These are phyloP conservation scores for Alternaria alternata DNA, from an alignment of 2,329 filamentous ascomycete species.

Conservation along the genomic window DNA sequence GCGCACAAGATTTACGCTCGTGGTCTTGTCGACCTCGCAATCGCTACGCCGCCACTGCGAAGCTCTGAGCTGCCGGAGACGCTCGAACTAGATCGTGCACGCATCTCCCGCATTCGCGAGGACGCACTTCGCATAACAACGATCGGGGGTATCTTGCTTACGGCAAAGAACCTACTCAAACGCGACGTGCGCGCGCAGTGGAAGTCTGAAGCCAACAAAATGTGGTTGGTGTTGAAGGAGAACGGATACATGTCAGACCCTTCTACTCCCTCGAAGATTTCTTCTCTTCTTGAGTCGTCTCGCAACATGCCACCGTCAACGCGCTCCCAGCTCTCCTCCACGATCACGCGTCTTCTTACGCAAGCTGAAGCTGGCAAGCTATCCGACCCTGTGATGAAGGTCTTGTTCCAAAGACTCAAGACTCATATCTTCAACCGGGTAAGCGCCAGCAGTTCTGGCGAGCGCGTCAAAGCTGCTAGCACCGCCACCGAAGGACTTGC, in stretches of 20 bases:
- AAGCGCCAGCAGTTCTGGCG: constrained; percentile 70
- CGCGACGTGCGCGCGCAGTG: constrained; percentile 79
- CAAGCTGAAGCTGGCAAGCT: constrained; percentile 62
- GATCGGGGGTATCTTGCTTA: constrained; percentile 76
- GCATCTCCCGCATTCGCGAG: constrained; percentile 66
- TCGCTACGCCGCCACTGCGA: constrained; percentile 67
- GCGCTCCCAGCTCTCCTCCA: constrained; percentile 53
- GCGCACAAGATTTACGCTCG: constrained; percentile 77
- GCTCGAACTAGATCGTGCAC: constrained; percentile 71
- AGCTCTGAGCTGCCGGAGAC: constrained; percentile 73
- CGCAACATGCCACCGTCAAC: constrained; percentile 60
- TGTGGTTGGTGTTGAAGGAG: constrained; percentile 73
- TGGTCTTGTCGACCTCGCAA: constrained; percentile 77
- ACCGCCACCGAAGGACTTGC: constrained; percentile 75
- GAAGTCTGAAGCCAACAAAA: constrained; percentile 76
- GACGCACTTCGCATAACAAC: constrained; percentile 73
- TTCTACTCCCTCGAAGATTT: constrained; percentile 53
- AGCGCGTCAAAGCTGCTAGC: constrained; percentile 74
- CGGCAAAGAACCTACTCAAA: constrained; percentile 84
- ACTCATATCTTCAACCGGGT: constrained; percentile 72
- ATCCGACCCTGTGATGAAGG: constrained; percentile 69
- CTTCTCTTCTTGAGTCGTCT: constrained; percentile 59
- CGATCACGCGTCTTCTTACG: constrained; percentile 59
- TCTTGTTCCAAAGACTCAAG: constrained; percentile 73
- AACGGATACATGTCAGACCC: constrained; percentile 66